Conservation (phyloP, 2,329 filamentous ascomycete genomes). For the Penicillium olsonii region DNA sequence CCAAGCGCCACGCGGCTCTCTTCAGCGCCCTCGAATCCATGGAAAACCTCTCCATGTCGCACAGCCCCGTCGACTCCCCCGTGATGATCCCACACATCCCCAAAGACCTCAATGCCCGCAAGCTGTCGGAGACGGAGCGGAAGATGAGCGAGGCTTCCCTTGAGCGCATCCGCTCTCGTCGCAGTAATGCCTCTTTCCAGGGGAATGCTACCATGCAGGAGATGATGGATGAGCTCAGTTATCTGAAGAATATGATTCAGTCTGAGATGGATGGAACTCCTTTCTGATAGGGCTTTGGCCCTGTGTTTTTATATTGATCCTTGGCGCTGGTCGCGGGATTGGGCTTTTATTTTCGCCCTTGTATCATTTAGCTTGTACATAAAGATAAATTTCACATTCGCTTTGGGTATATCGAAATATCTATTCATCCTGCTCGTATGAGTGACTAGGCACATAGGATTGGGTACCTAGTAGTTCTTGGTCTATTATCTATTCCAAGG, state of each 20-base stretch:
- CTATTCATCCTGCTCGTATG: no score
- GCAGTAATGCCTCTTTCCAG: constrained; percentile 22
- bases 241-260: constrained; percentile 51
- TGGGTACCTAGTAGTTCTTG: no score
- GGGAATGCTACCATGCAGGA: constrained; percentile 48
- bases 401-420: neutral
- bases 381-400: constrained; percentile 1
- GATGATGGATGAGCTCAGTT: constrained; percentile 54
- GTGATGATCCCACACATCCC: constrained; percentile 23
- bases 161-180: constrained; percentile 13
- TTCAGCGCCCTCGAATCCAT: constrained; percentile 35
- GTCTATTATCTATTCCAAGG: no score
- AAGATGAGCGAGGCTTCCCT: constrained; percentile 8
- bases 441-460: no score
- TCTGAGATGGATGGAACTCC: constrained; percentile 30
- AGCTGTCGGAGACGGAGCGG: neutral
- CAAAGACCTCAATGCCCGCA: neutral
- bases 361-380: constrained; percentile 7
- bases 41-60: constrained; percentile 28
- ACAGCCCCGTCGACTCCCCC: constrained; percentile 27
- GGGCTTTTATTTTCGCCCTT: constrained; percentile 1
- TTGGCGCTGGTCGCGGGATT: constrained; percentile 20
- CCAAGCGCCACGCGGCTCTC: constrained; percentile 40
- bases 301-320: neutral
- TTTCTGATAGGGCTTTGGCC: constrained; percentile 8